Base-by-base conservation (phyloP, 2,329 filamentous ascomycete genomes). In the Chrysoporthe puriensis region DNA sequence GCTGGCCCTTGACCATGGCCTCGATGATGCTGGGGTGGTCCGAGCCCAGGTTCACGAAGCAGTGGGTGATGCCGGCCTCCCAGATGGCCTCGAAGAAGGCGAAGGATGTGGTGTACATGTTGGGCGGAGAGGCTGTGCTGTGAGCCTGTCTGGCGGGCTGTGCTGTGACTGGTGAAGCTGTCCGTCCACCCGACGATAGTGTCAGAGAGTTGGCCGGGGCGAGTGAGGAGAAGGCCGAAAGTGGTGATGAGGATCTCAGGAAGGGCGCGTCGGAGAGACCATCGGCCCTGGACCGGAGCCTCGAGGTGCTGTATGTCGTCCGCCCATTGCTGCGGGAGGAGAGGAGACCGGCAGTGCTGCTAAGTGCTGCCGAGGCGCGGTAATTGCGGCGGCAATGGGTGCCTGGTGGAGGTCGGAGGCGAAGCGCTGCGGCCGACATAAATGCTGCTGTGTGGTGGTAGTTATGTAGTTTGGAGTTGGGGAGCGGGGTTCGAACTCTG, bases 81-180 rank as follows among this genome's bases (percentile, higher is more conserved):
- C 89, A 93, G 61, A 94, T 80, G 43, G 91, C 90, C 81, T 95
- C 92, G 71, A 95, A 94, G 78, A 95, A 94, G 77, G 91, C 92
- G 74, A 90, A 92, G 0, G 91, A 93, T 14, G 92, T 88, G 9
- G 92, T 94, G 76, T 94, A 91, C 81, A 84, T 84, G 26, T 77
- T 77, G 69, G 73, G 68, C 61, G 61, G 66, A 26, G 68, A 62
- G 14, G 62, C 52, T 32, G 68, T 52, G 13, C 43, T 58, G 58
- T 67, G 65, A 8, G 63, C 34, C 3, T 46, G 9, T 46, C 68
- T 67, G 36, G 2, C 14, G 26, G 43, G 7, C 32, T 44, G 57
- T 26, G 56, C 4, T 21, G 5, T 6, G 34, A 34, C 44, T 11
- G 36, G 21, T 46, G 59, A 3, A 7, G 34, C 9, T 44, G 48